A percentile compares a stretch with the other conserved stretches of the same genome.
These are phyloP conservation scores for Phyllostachys edulis DNA, from an alignment of 176 grass and related monocot genomes.

Conservation along the genomic window DNA sequence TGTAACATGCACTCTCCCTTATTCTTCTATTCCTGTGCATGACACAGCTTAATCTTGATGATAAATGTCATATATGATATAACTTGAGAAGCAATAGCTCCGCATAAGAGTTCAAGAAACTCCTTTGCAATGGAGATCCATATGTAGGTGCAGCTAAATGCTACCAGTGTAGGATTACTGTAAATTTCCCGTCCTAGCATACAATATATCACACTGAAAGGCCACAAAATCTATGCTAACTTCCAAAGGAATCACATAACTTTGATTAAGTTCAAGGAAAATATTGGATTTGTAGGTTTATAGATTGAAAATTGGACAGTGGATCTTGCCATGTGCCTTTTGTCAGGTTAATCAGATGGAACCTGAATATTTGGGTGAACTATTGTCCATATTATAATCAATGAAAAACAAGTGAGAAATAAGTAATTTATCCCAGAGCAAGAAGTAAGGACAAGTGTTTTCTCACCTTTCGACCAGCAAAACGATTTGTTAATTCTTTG, in stretches of 20 bases:
- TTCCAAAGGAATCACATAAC: background rate
- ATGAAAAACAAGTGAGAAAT: background rate
- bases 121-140: background rate
- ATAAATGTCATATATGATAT: background rate
- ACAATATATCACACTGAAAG: background rate
- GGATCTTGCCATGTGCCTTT: background rate
- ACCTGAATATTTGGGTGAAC: background rate
- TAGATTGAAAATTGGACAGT: background rate
- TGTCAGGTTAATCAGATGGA: slow-evolving; percentile 5
- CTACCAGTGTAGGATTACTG: background rate
- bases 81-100: background rate
- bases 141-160: background rate
- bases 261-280: slow-evolving; percentile 1
- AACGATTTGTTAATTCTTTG: slow-evolving; percentile 57
- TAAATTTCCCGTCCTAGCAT: background rate
- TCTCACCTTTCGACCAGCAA: slow-evolving; percentile 85
- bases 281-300: background rate
- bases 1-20: background rate
- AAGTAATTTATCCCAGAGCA: background rate
- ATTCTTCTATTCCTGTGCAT: background rate
- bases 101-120: background rate
- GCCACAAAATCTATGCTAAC: background rate
- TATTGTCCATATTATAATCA: background rate
- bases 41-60: background rate
- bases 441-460: background rate